Base-by-base conservation (phyloP, 2,329 filamentous ascomycete species). In the Fonsecaea pedrosoi region DNA sequence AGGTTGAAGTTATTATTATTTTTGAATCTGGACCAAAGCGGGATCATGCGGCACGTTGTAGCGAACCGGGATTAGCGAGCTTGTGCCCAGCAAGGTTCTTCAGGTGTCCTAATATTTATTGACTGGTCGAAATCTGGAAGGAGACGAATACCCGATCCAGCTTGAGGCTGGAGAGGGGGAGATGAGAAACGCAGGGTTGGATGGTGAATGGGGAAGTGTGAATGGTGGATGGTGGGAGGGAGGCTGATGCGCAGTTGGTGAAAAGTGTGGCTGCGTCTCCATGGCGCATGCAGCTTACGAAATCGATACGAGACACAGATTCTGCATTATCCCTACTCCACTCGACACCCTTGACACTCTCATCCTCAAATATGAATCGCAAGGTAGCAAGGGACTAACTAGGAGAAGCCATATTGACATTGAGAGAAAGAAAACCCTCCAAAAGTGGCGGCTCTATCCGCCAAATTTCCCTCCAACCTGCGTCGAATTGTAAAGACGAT, bases 1-100 rank as follows among this genome's bases (percentile, higher is more conserved):
- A 13, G 25, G 57, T 34, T 40, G 57, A 60, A 30, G 40, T 50
- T 48, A 60, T 60, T 45, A 45, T 45, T 48, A 25, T 60, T 45
- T 48, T 60, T 60, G 40, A 35, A 60, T 50, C 12, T 25, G 57
- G 40, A 15, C 40, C n/a, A 53, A 37, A 30, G 3, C 57, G 57
- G 35, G 35, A 25, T 48, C 57, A 32, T 9, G 30, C 57, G 45
- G 42, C 8, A 12, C 4, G 18, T 32, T 40, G 45, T 35, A 61
- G 45, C 59, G 1, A 25, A 7, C 25, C 13, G 30, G n/a, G 48
- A 10, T 55, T 8, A 3, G 21, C 8, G 21, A 10, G 25, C 32
- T 8, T 3, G 5, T n/a, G n/a, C 30, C 30, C 15, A 7, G 54
- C 30, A 35, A 35, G 54, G 25, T 54, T 10, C 42, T 15, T 37